phyloP scores from a whole-genome alignment of 345 rosid genomes.

The Passiflora organensis region DNA sequence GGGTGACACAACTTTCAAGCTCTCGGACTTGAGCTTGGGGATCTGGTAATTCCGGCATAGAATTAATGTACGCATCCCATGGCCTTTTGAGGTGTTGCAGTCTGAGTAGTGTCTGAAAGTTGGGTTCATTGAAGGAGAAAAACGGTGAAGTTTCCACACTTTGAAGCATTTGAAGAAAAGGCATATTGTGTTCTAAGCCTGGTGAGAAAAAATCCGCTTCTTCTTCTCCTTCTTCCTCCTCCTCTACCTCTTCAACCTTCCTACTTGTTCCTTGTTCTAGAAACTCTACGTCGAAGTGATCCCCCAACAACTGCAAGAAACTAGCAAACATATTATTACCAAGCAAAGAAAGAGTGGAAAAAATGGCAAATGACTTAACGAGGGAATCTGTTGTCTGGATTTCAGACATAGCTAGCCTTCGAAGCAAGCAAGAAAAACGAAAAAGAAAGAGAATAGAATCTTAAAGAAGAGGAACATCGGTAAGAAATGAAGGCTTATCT shows the following conservation, averaged over 20 bases:
- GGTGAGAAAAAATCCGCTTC: constrained; percentile 23
- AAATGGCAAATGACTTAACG: too few relatives aligned
- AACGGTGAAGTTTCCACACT: constrained; percentile 42
- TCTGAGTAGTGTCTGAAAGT: constrained; percentile 49
- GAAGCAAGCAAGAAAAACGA: background rate
- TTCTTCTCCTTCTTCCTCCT: constrained; percentile 40
- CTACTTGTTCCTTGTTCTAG: constrained; percentile 28
- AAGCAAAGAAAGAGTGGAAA: too few relatives aligned
- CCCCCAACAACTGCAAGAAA: constrained; percentile 49
- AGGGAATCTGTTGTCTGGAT: constrained; percentile 1
- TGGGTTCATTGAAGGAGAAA: constrained; percentile 48
- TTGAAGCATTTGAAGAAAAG: constrained; percentile 69
- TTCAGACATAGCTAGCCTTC: background rate
- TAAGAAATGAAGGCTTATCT: constrained; percentile 31
- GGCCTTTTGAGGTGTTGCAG: constrained; percentile 58
- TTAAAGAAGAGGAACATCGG: constrained; percentile 11
- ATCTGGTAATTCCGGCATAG: constrained; percentile 24
- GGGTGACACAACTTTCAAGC: constrained; percentile 57
- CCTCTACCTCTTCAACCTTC: constrained; percentile 19
- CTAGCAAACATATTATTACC: background rate
- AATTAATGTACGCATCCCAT: constrained; percentile 33
- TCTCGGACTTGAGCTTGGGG: constrained; percentile 49
- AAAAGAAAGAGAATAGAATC: constrained; percentile 38
- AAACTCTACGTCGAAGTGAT: constrained; percentile 38
- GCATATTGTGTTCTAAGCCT: constrained; percentile 42